Base-by-base conservation (phyloP, 2,329 filamentous ascomycete species). In the Colletotrichum tabaci region DNA sequence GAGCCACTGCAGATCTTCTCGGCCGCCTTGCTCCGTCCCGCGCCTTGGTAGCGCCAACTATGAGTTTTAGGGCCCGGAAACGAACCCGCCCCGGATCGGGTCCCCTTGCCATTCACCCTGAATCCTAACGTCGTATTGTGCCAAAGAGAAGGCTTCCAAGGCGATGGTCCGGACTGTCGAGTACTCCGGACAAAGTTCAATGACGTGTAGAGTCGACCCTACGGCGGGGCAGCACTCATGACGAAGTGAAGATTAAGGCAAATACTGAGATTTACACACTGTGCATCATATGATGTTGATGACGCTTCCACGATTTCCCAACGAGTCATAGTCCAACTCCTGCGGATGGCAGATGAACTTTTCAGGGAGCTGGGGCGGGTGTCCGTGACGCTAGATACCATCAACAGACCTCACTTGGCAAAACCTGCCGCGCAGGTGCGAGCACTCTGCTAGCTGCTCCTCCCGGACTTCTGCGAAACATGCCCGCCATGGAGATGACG, bases 61-160 rank as follows among this genome's bases (percentile, higher is more conserved):
- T 42, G 30, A 44, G 5, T 46, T 46, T 46, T 8, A 55, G 52
- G 35, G 35, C 4, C 13, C 26, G 16, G 40, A 60, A 15, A 55
- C 13, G 47, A 18, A 9, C 10, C 49, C 23, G 16, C 40, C 35
- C 60, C 40, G 63, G 10, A 2, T 18, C 30, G 30, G 30, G 30
- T 53, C 13, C 52, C 40, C 9, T 23, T 23, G 47, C 47, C 57
- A 44, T 52, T 15, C 40, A 56, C 55, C 30, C 62, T 66, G 62
- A 61, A 66, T 70, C 30, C 47, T 21, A 16, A 44, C 47, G 65
- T n/a, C 55, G 55, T 35, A 26, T n/a, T 53, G 55, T 55, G 42
- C 55, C 56, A 50, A 15, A 16, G 42, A 18, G 47, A 50, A 64
- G 13, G 62, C 21, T 42, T 15, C 40, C 42, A 21, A 23, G 7